phyloP scores from a whole-genome alignment of 2,329 filamentous ascomycete genomes.

The Metarhizium album region DNA sequence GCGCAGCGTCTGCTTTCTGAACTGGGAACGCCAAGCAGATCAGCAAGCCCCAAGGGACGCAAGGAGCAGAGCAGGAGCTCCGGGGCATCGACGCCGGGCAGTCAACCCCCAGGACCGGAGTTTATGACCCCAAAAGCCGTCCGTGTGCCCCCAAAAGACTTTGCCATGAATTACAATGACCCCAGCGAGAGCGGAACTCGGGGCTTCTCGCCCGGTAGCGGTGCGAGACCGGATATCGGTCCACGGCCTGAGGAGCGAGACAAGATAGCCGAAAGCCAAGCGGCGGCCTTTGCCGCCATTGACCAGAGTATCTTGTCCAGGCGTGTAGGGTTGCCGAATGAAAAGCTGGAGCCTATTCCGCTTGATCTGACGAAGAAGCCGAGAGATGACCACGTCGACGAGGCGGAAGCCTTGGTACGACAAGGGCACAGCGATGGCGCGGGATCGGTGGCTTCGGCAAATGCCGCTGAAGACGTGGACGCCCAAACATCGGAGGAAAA shows the following conservation, averaged over 20 bases:
- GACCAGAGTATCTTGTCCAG: conserved; percentile 51
- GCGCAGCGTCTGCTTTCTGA: conserved; percentile 54
- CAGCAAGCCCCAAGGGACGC: conserved; percentile 37
- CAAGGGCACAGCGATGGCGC: conserved; percentile 3
- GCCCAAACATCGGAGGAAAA: conserved; percentile 6
- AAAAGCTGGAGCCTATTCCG: conserved; percentile 34
- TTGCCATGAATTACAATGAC: conserved; percentile 26
- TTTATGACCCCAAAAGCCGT: conserved; percentile 19
- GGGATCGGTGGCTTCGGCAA: background rate
- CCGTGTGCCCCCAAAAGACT: conserved; percentile 32
- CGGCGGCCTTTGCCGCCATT: conserved; percentile 50
- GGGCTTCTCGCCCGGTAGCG: conserved; percentile 31
- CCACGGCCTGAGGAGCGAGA: conserved; percentile 21
- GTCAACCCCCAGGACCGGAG: conserved; percentile 8
- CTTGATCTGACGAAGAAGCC: conserved; percentile 23
- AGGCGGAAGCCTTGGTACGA: conserved; percentile 11
- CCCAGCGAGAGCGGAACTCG: conserved; percentile 21
- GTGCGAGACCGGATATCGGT: conserved; percentile 14
- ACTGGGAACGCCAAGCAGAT: conserved; percentile 41
- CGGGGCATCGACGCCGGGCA: conserved; percentile 20
- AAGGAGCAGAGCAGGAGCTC: conserved; percentile 30
- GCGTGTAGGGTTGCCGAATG: conserved; percentile 38
- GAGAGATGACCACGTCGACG: conserved; percentile 16
- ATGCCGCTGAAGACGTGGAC: conserved; percentile 10
- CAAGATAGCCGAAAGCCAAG: conserved; percentile 34